Base-by-base conservation (phyloP, 2,329 filamentous ascomycete genomes). In the Xylaria sp. region DNA sequence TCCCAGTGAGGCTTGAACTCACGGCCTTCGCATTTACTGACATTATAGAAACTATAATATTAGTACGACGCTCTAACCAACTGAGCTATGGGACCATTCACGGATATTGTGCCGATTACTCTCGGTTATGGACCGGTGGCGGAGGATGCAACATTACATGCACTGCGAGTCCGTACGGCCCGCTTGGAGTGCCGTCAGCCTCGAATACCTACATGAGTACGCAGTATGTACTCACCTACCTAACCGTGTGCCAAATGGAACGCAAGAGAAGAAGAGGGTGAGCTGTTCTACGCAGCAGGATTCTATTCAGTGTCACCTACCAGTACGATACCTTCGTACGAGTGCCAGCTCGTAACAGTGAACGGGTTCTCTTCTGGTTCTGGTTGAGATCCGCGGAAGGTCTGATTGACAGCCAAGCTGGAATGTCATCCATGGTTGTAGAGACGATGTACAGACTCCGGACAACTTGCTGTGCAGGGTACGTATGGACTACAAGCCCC, bases 51-150 rank as follows among this genome's bases (percentile, higher is more conserved):
- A n/a, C 23, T n/a, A 16, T 51, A 51, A 51, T 51, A 51, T 51
- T 51, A 51, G 49, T 51, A 51, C 49, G 49, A 51, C 49, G 49
- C 49, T 51, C 49, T 51, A 51, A 51, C 49, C 49, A 51, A 51
- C 49, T 51, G 49, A 51, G 49, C 49, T 51, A 51, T 51, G 49
- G 49, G 49, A 51, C 49, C 49, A 13, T 30, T 11, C 23, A 51
- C 16, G 49, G n/a, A 51, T 8, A 34, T 34, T 5, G 23, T 30
- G 23, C 23, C 23, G 23, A 30, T 30, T 30, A 30, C 23, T 30
- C 23, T 30, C 23, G 23, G 23, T 30, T 30, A 30, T 30, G 23
- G 23, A 30, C 23, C 23, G 23, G 23, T 30, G 23, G 23, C 23
- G 23, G 23, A 30, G 23, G 23, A 30, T 30, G 23, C 23, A 30